Evolutionary conservation across 192 early-diverging fungal genomes (phyloP).

Genomic region (Neocallimastix lanati): DNA sequence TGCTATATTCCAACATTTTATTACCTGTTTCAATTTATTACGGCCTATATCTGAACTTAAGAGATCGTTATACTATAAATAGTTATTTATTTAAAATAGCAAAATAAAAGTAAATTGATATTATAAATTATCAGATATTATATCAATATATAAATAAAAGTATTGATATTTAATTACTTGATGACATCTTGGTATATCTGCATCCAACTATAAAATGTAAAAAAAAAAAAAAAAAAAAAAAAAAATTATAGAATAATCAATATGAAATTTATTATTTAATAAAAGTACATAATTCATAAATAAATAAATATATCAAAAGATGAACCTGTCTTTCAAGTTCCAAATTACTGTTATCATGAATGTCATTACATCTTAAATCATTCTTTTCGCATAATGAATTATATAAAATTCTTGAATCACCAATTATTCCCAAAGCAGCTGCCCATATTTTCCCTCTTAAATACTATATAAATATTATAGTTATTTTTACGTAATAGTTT

Average conservation of each 20-base stretch:
- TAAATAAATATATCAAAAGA: no score
- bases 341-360: background rate
- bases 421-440: background rate
- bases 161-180: no score
- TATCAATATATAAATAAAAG: no score
- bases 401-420: background rate
- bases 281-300: no score
- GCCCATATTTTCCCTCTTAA: background rate
- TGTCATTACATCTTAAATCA: background rate
- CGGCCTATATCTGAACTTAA: background rate
- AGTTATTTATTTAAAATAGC: no score
- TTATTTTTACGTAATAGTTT: no score
- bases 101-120: no score
- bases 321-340: background rate
- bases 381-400: background rate
- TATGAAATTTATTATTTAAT: no score
- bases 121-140: no score
- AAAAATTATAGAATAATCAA: background rate
- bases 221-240: background rate
- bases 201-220: background rate
- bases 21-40: background rate
- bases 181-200: background rate
- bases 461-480: background rate
- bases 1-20: background rate
- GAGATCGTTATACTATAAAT: background rate